Conservation (phyloP, 257 asterid species). For the Nicotiana knightiana region DNA sequence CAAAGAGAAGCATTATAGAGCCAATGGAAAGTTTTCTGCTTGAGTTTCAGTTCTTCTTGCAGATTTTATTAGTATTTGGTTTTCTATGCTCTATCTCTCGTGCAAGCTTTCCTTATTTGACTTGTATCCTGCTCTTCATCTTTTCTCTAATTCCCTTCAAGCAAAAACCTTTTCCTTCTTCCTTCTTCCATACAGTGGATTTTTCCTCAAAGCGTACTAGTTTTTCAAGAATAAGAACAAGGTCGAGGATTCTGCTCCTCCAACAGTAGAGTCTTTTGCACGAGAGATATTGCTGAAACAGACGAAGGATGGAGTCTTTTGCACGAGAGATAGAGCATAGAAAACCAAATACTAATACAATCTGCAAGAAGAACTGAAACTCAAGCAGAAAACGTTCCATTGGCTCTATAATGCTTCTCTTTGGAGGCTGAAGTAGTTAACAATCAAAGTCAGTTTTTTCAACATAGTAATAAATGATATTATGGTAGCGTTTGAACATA, state of each 20-base stretch:
- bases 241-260: no score
- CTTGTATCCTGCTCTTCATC: no score
- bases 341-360: neutral
- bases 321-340: neutral
- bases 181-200: no score
- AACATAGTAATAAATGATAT: neutral
- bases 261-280: no score
- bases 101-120: neutral
- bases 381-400: neutral
- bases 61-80: neutral
- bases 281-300: no score
- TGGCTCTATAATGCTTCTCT: neutral
- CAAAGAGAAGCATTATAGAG: neutral
- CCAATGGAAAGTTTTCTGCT: neutral
- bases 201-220: no score
- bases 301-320: neutral
- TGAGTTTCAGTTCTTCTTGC: neutral
- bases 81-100: neutral
- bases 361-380: neutral
- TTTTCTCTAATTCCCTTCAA: no score
- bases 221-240: no score
- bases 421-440: neutral
- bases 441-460: neutral
- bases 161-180: no score
- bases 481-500: no score